These are phyloP conservation scores for Wickerhamomyces bovis DNA, from an alignment of 805 yeast species.

Conservation along the genomic window DNA sequence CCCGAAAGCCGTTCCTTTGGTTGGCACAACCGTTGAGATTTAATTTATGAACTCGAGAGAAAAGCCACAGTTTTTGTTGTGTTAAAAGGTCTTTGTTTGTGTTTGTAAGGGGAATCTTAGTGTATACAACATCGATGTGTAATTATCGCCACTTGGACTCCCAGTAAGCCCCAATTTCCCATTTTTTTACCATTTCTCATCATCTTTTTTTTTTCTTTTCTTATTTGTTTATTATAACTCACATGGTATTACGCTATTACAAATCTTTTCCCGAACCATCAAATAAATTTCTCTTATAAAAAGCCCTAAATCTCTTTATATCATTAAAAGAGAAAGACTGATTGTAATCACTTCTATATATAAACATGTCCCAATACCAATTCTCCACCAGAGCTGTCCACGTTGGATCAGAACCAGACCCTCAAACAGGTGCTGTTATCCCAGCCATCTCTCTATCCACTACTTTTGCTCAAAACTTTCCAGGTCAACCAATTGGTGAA, in stretches of 20 bases:
- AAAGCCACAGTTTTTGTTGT: conserved; percentile 2
- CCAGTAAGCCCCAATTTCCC: background rate
- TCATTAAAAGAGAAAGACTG: too few relatives aligned
- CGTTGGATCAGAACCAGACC: conserved; percentile 69
- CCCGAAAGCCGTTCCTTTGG: background rate
- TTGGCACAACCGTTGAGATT: background rate
- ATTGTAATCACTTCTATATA: too few relatives aligned
- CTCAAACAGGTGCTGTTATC: conserved; percentile 79
- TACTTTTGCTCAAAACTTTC: conserved; percentile 76
- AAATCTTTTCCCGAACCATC: background rate
- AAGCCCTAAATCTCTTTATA: too few relatives aligned
- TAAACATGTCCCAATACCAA: conserved; percentile 24
- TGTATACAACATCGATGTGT: too few relatives aligned
- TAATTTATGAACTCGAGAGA: background rate
- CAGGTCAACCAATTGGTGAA: conserved; percentile 69
- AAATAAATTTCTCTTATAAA: too few relatives aligned
- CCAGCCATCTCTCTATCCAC: conserved; percentile 80
- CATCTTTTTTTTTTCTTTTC: background rate
- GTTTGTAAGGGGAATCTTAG: too few relatives aligned
- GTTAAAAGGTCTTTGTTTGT: too few relatives aligned
- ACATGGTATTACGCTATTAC: background rate
- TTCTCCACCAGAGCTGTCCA: conserved; percentile 84
- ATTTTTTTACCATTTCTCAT: too few relatives aligned
- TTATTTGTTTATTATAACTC: background rate
- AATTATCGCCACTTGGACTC: too few relatives aligned